These are phyloP conservation scores for Aspergillus arachidicola DNA, from an alignment of 2,329 filamentous ascomycete genomes.

Conservation along the genomic window DNA sequence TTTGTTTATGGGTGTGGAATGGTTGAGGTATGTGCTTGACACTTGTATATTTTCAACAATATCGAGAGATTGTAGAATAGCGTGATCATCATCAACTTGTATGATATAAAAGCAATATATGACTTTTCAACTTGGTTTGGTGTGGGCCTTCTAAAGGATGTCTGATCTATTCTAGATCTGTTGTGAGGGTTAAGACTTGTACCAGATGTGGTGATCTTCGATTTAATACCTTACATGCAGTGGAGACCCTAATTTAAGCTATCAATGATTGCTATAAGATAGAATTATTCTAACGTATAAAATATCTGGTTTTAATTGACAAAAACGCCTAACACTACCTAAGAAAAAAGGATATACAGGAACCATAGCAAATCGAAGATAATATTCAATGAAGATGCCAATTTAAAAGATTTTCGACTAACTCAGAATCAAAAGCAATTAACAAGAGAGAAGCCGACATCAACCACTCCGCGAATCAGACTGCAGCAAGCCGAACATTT, in stretches of 20 bases:
- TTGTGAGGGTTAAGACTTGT: not conserved
- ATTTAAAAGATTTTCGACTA: conserved; percentile 27
- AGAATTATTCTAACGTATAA: not conserved
- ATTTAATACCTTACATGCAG: not conserved
- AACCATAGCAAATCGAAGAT: conserved; percentile 7
- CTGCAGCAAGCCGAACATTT: not conserved
- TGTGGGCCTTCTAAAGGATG: not conserved
- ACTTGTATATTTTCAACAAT: conserved; percentile 29
- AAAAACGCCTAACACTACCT: conserved; percentile 6
- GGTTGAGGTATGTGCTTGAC: not conserved
- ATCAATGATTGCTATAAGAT: not conserved
- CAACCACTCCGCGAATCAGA: not conserved
- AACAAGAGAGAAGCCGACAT: not conserved
- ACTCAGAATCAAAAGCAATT: conserved; percentile 15
- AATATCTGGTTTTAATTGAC: conserved; percentile 9
- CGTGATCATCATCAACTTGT: not conserved
- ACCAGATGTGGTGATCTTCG: not conserved
- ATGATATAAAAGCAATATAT: not conserved
- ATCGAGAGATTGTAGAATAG: not conserved
- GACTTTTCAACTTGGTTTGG: not conserved
- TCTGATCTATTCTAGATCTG: too few species aligned
- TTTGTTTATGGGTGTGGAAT: not conserved
- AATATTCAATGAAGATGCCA: conserved; percentile 14
- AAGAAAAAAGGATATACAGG: conserved; percentile 20
- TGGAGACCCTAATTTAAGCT: not conserved